Evolutionary conservation across 768 basidiomycete genomes (phyloP), one percentile per base, ranked within the genome.

Genomic region (Cantharellus cinnabarinus): DNA sequence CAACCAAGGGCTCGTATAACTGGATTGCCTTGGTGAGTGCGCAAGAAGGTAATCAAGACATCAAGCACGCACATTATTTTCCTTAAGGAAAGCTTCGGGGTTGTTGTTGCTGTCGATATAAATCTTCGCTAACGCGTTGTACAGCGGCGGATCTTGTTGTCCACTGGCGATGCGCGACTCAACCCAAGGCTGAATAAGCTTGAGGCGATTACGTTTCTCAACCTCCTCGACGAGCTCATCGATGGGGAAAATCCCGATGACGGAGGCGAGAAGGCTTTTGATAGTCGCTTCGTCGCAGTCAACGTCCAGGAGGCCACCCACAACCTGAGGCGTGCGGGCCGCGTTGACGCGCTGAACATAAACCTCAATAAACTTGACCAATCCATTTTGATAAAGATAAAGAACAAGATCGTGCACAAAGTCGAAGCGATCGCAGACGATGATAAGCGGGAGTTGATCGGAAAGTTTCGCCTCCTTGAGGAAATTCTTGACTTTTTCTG

Each of bases 401-500:
- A 99, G 80, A 50, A 99, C 94, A 62, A 99, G 82, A 67, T 99
- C 95, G 69, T 99, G 95, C 5, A 99, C 94, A 66, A 97, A 98
- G 76, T 95, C 94, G 77, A 98, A 99, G 42, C 95, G 90, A 70
- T 99, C 95, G 78, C 95, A 98, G 66, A 99, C 95, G 64, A 99
- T 98, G 75, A 98, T 99, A 65, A 99, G 82, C 3, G 95, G 95
- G 42, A 99, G 81, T 69, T 98, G 95, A 68, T 98, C 95, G 42
- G 82, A 73, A 38, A 99, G 82, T 67, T 95, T 93, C 66, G 95
- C 93, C 68, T 99, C 95, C 71, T 97, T 97, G 70, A 97, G 81
- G 83, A 97, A 98, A 73, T 99, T 99, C 78, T 99, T 98, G 79
- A 98, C 95, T 72, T 99, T 99, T 75, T 99, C 95, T 1, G 95